Evolutionary conservation across 331 rosid species (phyloP).

Genomic region (Rhamnella rubrinervis): DNA sequence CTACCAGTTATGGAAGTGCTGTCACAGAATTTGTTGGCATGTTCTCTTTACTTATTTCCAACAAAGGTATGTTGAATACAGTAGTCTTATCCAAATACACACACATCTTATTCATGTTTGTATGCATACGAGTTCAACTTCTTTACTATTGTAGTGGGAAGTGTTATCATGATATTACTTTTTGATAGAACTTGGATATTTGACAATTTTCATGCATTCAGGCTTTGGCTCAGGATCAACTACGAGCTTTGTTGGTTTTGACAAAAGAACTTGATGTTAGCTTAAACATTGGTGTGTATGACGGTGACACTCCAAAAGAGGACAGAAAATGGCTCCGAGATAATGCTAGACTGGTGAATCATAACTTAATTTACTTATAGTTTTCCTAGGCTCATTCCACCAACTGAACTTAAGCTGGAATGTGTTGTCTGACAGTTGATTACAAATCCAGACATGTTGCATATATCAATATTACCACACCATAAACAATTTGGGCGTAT

Average conservation of each 20-base stretch:
- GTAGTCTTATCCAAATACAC: not conserved
- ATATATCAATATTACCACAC: slow-evolving; percentile 83
- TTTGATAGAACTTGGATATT: not conserved
- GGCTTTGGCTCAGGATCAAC: slow-evolving; percentile 98
- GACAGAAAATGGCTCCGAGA: slow-evolving; percentile 69
- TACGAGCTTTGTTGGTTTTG: slow-evolving; percentile 67
- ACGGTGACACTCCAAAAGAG: slow-evolving; percentile 75
- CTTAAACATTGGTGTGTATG: slow-evolving; percentile 81
- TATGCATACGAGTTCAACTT: not conserved
- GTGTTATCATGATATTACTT: slow-evolving; percentile 7
- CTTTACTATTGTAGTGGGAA: not conserved
- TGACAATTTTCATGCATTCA: slow-evolving; percentile 34
- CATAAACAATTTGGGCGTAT: slow-evolving; percentile 71
- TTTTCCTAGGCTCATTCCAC: slow-evolving; percentile 21
- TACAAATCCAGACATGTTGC: slow-evolving; percentile 98
- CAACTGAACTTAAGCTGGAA: slow-evolving; percentile 18
- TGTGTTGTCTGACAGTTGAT: slow-evolving; percentile 57
- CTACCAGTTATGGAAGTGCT: slow-evolving; percentile 73
- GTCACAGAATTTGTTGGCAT: slow-evolving; percentile 50
- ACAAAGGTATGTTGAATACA: slow-evolving; percentile 66
- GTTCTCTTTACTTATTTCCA: slow-evolving; percentile 88
- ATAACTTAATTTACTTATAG: not conserved
- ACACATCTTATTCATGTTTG: slow-evolving; percentile 3
- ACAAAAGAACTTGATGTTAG: slow-evolving; percentile 55
- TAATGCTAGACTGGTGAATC: slow-evolving; percentile 74